A percentile compares a stretch with the other conserved stretches of the same genome.
phyloP scores from a whole-genome alignment of 2,329 filamentous ascomycete species.

The Septoria linicola region DNA sequence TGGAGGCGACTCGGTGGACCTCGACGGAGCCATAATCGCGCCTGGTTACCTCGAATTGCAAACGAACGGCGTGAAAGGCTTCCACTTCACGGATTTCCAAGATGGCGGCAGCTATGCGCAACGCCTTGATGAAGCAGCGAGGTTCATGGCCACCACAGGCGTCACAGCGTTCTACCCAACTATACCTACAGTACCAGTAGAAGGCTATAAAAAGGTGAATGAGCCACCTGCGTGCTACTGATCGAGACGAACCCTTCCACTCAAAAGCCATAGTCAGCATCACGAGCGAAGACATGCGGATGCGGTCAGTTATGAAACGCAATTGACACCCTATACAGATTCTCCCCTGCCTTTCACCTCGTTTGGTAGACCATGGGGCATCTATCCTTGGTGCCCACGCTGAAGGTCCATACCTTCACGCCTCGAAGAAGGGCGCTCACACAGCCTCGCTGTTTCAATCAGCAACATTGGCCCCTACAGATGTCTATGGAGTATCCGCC shows the following conservation, averaged over 20 bases:
- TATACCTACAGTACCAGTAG: slow-evolving; percentile 50
- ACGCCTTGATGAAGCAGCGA: slow-evolving; percentile 49
- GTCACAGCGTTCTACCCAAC: slow-evolving; percentile 57
- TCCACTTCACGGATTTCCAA: slow-evolving; percentile 55
- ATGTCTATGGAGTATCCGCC: slow-evolving; percentile 49
- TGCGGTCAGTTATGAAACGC: no score
- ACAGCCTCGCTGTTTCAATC: slow-evolving; percentile 47
- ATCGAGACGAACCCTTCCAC: no score
- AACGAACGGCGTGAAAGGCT: slow-evolving; percentile 54
- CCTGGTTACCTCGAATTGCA: slow-evolving; percentile 58
- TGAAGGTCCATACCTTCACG: slow-evolving; percentile 57
- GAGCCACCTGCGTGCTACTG: no score
- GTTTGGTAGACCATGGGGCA: slow-evolving; percentile 45
- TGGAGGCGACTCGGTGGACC: slow-evolving; percentile 10
- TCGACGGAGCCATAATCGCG: slow-evolving; percentile 14
- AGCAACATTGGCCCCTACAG: slow-evolving; percentile 37
- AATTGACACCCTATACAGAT: slow-evolving; percentile 36
- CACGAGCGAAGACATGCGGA: no score
- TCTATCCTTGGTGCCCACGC: slow-evolving; percentile 56
- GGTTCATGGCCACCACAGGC: slow-evolving; percentile 52
- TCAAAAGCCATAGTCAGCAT: no score
- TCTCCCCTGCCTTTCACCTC: slow-evolving; percentile 49
- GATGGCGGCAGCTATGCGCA: slow-evolving; percentile 44
- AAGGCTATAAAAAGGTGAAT: slow-evolving; percentile 47
- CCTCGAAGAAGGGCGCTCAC: slow-evolving; percentile 56